These are phyloP conservation scores for Liriodendron chinense DNA, from an alignment of 164 flowering plant species.

Conservation along the genomic window DNA sequence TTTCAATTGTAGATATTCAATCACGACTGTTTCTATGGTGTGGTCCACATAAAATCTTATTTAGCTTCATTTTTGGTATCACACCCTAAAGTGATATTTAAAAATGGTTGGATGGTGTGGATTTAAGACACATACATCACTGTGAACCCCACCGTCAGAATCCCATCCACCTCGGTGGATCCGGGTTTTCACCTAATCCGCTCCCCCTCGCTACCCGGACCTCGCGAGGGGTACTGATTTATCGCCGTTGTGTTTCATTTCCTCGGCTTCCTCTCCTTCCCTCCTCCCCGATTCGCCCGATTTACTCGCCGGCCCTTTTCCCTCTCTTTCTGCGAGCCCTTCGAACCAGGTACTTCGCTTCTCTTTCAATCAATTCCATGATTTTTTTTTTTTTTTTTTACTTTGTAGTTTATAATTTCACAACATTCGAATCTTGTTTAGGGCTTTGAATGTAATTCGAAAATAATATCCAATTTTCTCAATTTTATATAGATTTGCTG, in stretches of 20 bases:
- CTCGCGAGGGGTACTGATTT: slow-evolving; percentile 24
- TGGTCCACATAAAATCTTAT: too few species aligned
- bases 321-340: not conserved
- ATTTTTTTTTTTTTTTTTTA: too few species aligned
- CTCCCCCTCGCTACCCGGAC: not conserved
- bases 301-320: not conserved
- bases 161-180: too few species aligned
- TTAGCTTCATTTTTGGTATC: too few species aligned
- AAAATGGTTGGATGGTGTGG: too few species aligned
- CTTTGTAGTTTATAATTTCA: not conserved
- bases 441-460: not conserved
- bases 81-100: too few species aligned
- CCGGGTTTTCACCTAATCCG: too few species aligned
- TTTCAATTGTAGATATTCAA: too few species aligned
- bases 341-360: not conserved
- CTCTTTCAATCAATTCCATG: not conserved
- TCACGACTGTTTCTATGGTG: too few species aligned
- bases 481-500: too few species aligned
- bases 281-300: slow-evolving; percentile 19
- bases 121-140: too few species aligned
- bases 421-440: not conserved
- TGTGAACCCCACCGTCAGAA: too few species aligned
- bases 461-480: not conserved
- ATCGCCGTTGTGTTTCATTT: slow-evolving; percentile 47
- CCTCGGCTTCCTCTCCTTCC: slow-evolving; percentile 29